phyloP scores from a whole-genome alignment of 1,139 yeast genomes.

The Meyerozyma guilliermondii region DNA sequence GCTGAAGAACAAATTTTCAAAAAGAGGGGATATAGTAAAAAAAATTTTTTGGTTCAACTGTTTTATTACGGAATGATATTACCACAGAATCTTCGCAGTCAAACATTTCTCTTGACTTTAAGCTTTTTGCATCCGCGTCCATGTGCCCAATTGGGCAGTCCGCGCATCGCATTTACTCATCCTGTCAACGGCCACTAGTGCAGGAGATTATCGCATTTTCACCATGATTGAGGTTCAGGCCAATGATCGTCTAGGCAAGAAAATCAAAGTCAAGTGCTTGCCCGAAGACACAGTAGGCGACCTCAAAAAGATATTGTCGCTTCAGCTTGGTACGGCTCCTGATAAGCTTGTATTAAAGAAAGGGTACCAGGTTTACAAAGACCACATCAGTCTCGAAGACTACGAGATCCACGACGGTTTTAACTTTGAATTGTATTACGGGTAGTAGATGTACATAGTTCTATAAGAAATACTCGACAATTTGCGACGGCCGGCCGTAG shows the following conservation, averaged over 20 bases:
- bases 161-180: neutral
- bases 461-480: conserved; percentile 21
- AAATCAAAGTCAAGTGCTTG: conserved; percentile 79
- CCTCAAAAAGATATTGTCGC: conserved; percentile 74
- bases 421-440: conserved; percentile 77
- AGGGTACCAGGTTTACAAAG: conserved; percentile 77
- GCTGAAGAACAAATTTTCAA: neutral
- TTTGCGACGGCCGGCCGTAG: conserved; percentile 17
- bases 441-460: conserved; percentile 18
- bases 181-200: neutral
- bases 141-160: neutral
- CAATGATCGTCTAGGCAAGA: conserved; percentile 66
- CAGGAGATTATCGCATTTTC: neutral
- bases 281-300: conserved; percentile 89
- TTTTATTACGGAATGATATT: too few relatives aligned
- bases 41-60: too few relatives aligned
- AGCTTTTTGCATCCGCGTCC: neutral
- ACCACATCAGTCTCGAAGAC: conserved; percentile 85
- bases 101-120: too few relatives aligned
- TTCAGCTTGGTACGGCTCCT: conserved; percentile 74
- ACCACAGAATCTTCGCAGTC: too few relatives aligned
- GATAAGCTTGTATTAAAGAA: conserved; percentile 66
- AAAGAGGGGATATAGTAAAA: too few relatives aligned
- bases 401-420: conserved; percentile 92
- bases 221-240: conserved; percentile 14